Base-by-base conservation (phyloP, 257 asterid species). In the Gentiana macrophylla region DNA sequence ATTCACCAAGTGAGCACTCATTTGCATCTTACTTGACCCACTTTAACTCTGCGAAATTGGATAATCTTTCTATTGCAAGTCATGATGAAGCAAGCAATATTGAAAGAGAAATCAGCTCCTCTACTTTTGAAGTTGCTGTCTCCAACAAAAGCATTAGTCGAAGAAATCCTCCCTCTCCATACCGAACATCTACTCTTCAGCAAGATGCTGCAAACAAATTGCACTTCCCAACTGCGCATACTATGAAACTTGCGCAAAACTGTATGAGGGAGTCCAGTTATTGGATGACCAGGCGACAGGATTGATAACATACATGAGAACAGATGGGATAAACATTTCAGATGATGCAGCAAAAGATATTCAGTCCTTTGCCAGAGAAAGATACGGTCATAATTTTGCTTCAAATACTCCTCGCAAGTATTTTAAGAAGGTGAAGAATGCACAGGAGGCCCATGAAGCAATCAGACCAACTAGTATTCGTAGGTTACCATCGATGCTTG, bases 381-480 rank as follows among this genome's bases (percentile, higher is more conserved):
- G 77, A 66, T 87, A 84, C 70, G 97, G 98, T 13, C 67, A 56
- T 4, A 60, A 60, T 49, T 91, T 80, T 71, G 86, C 93, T 51
- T 49, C 94, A 41, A 80, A 71, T 68, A 67, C 50, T 55, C 51
- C 81, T 37, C 92, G 97, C 37, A 87, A 80, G 69, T 83, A 77
- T 70, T 84, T 79, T 71, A 91, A 85, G 69, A 91, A 81, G 80
- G 95, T 87, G 46, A 87, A 84, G 65, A 91, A 87, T 69, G 90
- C 94, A 63, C 96, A 87, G 77, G 98, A 91, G 74, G 96, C 98
- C 70, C 96, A 91, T 72, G 96, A 91, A 77, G 96, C 98, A 67
- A 84, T 91, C 70, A 79, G 98, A 64, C 97, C 96, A 70, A 91
- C 98, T 63, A 77, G 83, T 74, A 83, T 91, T 61, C 63, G 80